Percentiles rank a stretch among this genome's conserved stretches.
Conservation (phyloP, 176 grass and related monocot genomes). For the Echinochloa phyllopogon region DNA sequence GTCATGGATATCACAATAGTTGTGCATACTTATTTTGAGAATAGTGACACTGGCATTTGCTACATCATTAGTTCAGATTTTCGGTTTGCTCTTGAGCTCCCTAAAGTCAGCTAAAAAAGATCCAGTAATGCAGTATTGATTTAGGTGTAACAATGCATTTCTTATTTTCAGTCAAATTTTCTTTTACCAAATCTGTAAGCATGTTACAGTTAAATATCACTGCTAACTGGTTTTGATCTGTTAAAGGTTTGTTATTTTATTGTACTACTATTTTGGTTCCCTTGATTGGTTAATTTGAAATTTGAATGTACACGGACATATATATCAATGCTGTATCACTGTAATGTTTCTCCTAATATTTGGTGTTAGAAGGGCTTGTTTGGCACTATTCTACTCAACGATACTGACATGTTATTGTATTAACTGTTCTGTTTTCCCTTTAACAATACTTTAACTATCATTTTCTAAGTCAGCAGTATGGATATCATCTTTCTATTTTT, state of each 20-base stretch:
- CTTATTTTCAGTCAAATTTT: not conserved
- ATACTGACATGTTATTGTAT: not conserved
- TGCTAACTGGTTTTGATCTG: not conserved
- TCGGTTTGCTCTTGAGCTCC: not conserved
- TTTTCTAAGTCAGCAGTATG: not conserved
- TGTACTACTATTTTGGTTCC: not conserved
- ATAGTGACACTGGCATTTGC: not conserved
- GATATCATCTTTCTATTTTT: not conserved
- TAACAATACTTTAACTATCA: not conserved
- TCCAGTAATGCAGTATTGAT: not conserved
- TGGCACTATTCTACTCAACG: not conserved
- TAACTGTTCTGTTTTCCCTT: not conserved
- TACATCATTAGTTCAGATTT: not conserved
- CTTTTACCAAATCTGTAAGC: not conserved
- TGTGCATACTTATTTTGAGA: not conserved
- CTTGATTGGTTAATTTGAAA: conserved; percentile 6
- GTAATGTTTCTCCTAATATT: not conserved
- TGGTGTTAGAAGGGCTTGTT: not conserved
- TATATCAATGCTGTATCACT: not conserved
- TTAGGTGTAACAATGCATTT: not conserved
- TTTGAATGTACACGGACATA: not conserved
- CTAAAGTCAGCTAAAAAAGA: not conserved
- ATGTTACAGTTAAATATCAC: not conserved
- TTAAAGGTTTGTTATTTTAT: not conserved
- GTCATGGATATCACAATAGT: not conserved